Conservation (phyloP, 345 rosid species). For the Dipteronia dyeriana region DNA sequence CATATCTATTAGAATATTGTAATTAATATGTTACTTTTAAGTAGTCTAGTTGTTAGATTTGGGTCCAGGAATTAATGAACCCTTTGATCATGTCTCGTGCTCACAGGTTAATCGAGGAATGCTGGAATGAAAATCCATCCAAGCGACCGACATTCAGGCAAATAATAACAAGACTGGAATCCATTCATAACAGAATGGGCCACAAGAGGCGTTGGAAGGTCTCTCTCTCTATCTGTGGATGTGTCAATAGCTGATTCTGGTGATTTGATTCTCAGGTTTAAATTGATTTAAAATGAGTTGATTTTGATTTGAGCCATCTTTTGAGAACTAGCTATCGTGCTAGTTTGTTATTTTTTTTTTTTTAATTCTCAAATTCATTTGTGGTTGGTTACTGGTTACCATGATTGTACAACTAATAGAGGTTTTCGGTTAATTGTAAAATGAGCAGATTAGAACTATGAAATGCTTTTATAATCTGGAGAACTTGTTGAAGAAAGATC, state of each 20-base stretch:
- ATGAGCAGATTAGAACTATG: slow-evolving; percentile 60
- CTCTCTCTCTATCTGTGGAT: not conserved
- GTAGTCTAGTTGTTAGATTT: not conserved
- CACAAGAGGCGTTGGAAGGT: slow-evolving; percentile 92
- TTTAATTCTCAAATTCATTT: not conserved
- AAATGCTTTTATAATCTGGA: slow-evolving; percentile 73
- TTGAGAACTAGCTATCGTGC: not conserved
- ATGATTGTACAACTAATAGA: not conserved
- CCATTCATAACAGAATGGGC: slow-evolving; percentile 44
- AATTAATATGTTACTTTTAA: too few species aligned
- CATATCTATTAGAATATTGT: slow-evolving; percentile 8
- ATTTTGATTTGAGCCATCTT: too few species aligned
- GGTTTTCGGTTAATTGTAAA: slow-evolving; percentile 17
- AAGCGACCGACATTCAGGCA: slow-evolving; percentile 82
- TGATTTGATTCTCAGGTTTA: not conserved
- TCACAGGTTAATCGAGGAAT: slow-evolving; percentile 82
- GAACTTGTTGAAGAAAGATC: slow-evolving; percentile 66
- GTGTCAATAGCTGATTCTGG: not conserved
- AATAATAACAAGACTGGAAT: slow-evolving; percentile 64
- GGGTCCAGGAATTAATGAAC: not conserved
- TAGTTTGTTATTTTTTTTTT: not conserved
- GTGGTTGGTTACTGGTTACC: not conserved
- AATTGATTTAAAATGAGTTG: not conserved
- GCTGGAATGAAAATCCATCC: slow-evolving; percentile 81
- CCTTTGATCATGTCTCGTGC: slow-evolving; percentile 13